These are phyloP conservation scores for Aspergillus oerlinghausenensis DNA, from an alignment of 2,329 filamentous ascomycete species.

Conservation along the genomic window DNA sequence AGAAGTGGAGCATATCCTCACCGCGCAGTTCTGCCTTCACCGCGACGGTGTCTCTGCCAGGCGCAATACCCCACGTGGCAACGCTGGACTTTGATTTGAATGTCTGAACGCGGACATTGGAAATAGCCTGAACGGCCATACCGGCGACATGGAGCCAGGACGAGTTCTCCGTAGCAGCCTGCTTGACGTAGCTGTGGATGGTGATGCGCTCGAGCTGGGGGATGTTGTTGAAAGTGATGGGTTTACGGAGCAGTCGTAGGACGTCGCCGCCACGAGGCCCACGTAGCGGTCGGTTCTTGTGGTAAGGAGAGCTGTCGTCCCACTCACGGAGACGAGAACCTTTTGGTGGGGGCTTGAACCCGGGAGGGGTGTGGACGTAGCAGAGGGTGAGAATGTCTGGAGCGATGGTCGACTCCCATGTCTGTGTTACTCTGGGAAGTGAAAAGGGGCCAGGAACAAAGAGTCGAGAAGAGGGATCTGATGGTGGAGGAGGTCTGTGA, in stretches of 20 bases:
- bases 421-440: constrained; percentile 80
- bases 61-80: constrained; percentile 67
- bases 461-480: constrained; percentile 80
- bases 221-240: constrained; percentile 74
- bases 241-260: constrained; percentile 48
- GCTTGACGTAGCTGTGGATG: constrained; percentile 69
- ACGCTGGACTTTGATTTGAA: constrained; percentile 69
- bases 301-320: constrained; percentile 90
- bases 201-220: constrained; percentile 77
- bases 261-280: constrained; percentile 73
- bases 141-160: constrained; percentile 76
- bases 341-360: constrained; percentile 56
- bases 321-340: constrained; percentile 71
- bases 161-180: constrained; percentile 63
- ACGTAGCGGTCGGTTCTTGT: constrained; percentile 81
- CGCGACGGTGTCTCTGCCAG: constrained; percentile 63
- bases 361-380: constrained; percentile 81
- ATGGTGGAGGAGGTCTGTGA: constrained; percentile 79
- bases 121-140: constrained; percentile 80
- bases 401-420: constrained; percentile 80
- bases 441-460: constrained; percentile 91
- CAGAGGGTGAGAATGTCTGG: constrained; percentile 83
- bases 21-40: constrained; percentile 74
- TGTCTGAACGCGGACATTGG: constrained; percentile 66
- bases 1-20: constrained; percentile 80